phyloP scores from a whole-genome alignment of 768 basidiomycete species.

The Tulasnella sp. region DNA sequence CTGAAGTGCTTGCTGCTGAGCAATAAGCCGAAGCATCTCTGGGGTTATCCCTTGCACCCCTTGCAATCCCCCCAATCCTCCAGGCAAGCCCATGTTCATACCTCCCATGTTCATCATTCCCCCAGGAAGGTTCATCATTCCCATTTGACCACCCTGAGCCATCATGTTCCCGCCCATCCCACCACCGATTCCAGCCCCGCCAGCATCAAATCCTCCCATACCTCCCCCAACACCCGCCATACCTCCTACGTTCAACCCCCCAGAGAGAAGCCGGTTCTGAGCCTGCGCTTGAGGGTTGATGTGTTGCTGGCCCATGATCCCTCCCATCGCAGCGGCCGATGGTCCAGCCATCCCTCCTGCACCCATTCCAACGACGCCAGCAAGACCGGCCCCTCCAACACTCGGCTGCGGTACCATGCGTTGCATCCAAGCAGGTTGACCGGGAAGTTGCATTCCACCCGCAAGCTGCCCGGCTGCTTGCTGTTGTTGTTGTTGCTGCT shows the following conservation, averaged over 20 bases:
- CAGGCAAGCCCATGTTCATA: background rate
- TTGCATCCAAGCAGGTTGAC: conserved; percentile 26
- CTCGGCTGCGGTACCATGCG: background rate
- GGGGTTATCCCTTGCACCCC: conserved; percentile 1
- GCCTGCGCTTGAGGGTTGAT: conserved; percentile 31
- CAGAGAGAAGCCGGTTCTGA: conserved; percentile 28
- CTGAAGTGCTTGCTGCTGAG: background rate
- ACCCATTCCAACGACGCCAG: conserved; percentile 3
- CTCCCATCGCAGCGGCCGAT: background rate
- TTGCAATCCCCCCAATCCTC: background rate
- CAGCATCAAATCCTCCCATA: conserved; percentile 7
- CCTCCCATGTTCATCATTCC: no score
- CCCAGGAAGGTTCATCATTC: conserved; percentile 2
- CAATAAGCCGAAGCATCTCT: background rate
- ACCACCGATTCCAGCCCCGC: background rate
- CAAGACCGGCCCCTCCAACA: background rate
- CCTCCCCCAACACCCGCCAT: conserved; percentile 13
- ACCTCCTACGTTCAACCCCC: no score
- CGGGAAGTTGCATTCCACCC: background rate
- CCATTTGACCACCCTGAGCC: background rate
- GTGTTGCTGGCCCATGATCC: conserved; percentile 13
- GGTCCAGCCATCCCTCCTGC: background rate
- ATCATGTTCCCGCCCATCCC: conserved; percentile 12
- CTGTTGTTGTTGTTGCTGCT: conserved; percentile 19
- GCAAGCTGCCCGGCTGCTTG: background rate